phyloP scores from a whole-genome alignment of 169 alveolate genomes.

The Eimeria maxima region DNA sequence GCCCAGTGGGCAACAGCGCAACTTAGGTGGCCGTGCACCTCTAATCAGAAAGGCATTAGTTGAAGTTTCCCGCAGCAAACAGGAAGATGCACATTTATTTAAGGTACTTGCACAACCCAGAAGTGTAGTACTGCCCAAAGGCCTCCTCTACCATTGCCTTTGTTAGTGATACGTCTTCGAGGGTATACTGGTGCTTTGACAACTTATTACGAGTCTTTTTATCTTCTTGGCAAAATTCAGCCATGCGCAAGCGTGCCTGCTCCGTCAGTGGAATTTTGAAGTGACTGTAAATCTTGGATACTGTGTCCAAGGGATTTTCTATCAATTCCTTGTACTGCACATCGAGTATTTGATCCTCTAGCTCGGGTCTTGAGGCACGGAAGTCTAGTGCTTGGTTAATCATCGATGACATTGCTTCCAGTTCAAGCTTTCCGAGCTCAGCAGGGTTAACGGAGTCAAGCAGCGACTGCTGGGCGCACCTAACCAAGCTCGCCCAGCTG shows the following conservation, averaged over 20 bases:
- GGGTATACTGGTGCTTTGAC: slow-evolving; percentile 82
- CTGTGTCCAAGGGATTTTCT: slow-evolving; percentile 81
- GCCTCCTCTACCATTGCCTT: slow-evolving; percentile 82
- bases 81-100: not conserved
- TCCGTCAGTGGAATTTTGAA: slow-evolving; percentile 79
- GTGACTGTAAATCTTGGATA: slow-evolving; percentile 80
- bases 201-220: slow-evolving; percentile 82
- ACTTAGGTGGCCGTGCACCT: no score
- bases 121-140: slow-evolving; percentile 78
- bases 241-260: slow-evolving; percentile 67
- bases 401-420: slow-evolving; percentile 84
- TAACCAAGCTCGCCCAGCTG: slow-evolving; percentile 84
- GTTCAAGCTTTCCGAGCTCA: slow-evolving; percentile 82
- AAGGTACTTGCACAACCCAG: slow-evolving; percentile 82
- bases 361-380: slow-evolving; percentile 79
- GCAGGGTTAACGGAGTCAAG: slow-evolving; percentile 82
- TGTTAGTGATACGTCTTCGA: slow-evolving; percentile 80
- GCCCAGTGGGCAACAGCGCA: not conserved
- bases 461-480: slow-evolving; percentile 83
- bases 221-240: slow-evolving; percentile 73
- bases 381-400: slow-evolving; percentile 80
- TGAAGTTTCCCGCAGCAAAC: not conserved
- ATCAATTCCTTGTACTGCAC: slow-evolving; percentile 85
- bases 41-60: not conserved
- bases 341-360: slow-evolving; percentile 80